These are phyloP conservation scores for Nannizziopsis barbatae DNA, from an alignment of 2,329 filamentous ascomycete genomes.

Conservation along the genomic window DNA sequence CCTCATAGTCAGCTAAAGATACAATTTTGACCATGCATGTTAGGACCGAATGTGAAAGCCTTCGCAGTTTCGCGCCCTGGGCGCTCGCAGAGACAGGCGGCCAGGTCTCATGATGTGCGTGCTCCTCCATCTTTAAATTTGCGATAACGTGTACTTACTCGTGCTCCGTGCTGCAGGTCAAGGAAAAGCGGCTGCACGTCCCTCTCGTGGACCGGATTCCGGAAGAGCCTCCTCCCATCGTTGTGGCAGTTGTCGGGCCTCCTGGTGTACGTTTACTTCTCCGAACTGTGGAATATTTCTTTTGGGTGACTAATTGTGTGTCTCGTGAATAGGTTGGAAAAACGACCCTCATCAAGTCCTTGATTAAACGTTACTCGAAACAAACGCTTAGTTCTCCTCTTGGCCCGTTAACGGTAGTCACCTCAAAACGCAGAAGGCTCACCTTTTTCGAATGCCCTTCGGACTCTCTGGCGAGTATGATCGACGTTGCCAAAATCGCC, in stretches of 20 bases:
- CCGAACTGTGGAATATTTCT: not conserved
- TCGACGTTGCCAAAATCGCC: constrained; percentile 92
- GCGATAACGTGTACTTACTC: constrained; percentile 14
- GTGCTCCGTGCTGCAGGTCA: constrained; percentile 49
- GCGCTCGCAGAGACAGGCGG: constrained; percentile 58
- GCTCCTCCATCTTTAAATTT: constrained; percentile 1
- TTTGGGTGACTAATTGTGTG: not conserved
- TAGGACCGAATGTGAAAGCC: constrained; percentile 75
- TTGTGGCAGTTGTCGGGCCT: constrained; percentile 89
- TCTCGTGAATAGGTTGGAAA: constrained; percentile 52
- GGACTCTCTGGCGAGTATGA: constrained; percentile 87
- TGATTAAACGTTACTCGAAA: constrained; percentile 90
- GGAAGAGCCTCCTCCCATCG: constrained; percentile 84
- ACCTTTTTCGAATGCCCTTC: constrained; percentile 96
- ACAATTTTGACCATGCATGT: constrained; percentile 11
- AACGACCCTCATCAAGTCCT: constrained; percentile 86
- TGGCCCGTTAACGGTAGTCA: constrained; percentile 90
- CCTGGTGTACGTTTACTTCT: constrained; percentile 56
- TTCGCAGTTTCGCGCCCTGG: constrained; percentile 78
- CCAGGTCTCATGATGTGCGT: constrained; percentile 45
- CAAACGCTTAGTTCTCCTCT: constrained; percentile 82
- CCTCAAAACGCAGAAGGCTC: constrained; percentile 84
- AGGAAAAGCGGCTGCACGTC: constrained; percentile 92
- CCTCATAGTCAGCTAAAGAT: not conserved
- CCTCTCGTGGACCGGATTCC: constrained; percentile 91